Percentiles rank a stretch among this genome's conserved stretches.
These are phyloP conservation scores for Kodamaea neixiangensis DNA, from an alignment of 805 yeast species.

Conservation along the genomic window DNA sequence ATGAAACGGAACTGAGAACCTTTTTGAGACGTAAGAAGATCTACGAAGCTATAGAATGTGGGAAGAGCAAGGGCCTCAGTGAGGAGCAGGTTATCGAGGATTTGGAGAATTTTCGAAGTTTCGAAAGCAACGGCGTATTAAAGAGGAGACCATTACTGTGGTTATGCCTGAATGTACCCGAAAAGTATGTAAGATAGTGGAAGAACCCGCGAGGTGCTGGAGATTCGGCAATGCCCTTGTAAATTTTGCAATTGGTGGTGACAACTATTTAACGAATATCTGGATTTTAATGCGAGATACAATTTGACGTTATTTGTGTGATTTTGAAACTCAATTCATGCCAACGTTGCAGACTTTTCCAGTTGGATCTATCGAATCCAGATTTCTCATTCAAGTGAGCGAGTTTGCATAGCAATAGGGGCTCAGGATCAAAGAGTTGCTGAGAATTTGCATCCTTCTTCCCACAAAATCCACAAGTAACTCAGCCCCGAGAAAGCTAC, in stretches of 20 bases:
- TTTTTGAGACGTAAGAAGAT: conserved; percentile 54
- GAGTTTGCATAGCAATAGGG: not conserved
- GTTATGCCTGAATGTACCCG: conserved; percentile 18
- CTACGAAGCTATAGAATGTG: conserved; percentile 56
- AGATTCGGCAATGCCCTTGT: not conserved
- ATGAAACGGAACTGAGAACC: conserved; percentile 54
- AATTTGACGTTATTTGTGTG: not conserved
- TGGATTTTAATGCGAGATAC: not conserved
- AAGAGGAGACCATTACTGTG: conserved; percentile 31
- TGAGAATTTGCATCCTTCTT: not conserved
- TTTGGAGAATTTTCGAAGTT: conserved; percentile 46
- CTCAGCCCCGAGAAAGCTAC: not conserved
- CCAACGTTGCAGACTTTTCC: not conserved
- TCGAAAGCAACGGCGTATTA: conserved; percentile 39
- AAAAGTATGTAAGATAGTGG: conserved; percentile 12
- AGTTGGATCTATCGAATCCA: not conserved
- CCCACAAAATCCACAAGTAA: not conserved
- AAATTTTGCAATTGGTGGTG: not conserved
- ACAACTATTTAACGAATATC: not conserved
- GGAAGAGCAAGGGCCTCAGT: conserved; percentile 45
- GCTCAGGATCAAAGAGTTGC: not conserved
- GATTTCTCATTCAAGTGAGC: too few species aligned
- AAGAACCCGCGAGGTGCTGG: too few species aligned
- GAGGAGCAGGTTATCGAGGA: conserved; percentile 46
- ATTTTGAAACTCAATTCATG: not conserved